Conservation (phyloP, 108 stramenopile species). For the Pseudonitzschia multiseries region DNA sequence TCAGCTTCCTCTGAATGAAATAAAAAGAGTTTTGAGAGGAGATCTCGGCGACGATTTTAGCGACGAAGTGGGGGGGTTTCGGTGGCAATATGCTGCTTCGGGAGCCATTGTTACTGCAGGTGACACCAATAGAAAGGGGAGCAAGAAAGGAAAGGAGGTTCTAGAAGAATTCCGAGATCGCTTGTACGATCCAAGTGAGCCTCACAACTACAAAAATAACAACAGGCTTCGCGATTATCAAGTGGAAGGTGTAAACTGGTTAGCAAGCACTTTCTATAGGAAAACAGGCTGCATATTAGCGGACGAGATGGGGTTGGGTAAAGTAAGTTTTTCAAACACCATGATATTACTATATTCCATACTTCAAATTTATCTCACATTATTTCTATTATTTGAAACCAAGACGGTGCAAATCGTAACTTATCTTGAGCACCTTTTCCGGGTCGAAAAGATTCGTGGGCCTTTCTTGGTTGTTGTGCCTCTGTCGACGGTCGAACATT, state of each 20-base stretch:
- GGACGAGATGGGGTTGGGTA: slow-evolving; percentile 93
- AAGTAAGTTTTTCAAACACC: slow-evolving; percentile 21
- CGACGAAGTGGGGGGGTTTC: slow-evolving; percentile 84
- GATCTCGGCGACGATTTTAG: slow-evolving; percentile 80
- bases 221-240: slow-evolving; percentile 93
- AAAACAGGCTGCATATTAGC: slow-evolving; percentile 91
- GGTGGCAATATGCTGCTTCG: slow-evolving; percentile 77
- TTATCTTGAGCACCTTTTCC: slow-evolving; percentile 91
- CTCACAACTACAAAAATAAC: slow-evolving; percentile 79
- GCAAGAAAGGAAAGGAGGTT: slow-evolving; percentile 81
- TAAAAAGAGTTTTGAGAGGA: slow-evolving; percentile 64
- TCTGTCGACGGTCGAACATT: slow-evolving; percentile 96
- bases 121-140: slow-evolving; percentile 40
- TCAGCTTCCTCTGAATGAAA: slow-evolving; percentile 67
- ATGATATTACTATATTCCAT: slow-evolving; percentile 7
- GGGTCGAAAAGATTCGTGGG: slow-evolving; percentile 88
- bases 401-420: slow-evolving; percentile 94
- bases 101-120: slow-evolving; percentile 80
- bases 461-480: slow-evolving; percentile 97
- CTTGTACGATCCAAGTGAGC: slow-evolving; percentile 81
- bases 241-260: slow-evolving; percentile 95
- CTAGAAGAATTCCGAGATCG: slow-evolving; percentile 82
- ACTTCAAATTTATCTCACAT: neutral
- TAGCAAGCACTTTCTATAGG: slow-evolving; percentile 91
- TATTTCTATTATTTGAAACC: slow-evolving; percentile 12